phyloP scores from a whole-genome alignment of 2,329 filamentous ascomycete species.

The Tympanopsis confertula region DNA sequence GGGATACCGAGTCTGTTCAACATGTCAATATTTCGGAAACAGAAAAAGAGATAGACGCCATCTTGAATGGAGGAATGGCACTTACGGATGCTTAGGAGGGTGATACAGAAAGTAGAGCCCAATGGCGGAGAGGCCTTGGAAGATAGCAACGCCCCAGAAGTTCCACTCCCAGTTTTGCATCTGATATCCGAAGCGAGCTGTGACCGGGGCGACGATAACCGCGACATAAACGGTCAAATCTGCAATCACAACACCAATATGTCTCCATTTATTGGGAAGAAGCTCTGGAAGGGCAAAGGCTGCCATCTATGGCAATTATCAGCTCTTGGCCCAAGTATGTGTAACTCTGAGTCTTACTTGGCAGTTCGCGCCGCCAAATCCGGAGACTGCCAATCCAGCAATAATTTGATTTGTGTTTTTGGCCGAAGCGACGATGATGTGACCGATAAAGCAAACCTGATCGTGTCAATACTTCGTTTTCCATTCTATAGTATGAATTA shows the following conservation, averaged over 20 bases:
- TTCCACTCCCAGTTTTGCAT: conserved; percentile 10
- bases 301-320: conserved; percentile 15
- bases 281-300: conserved; percentile 33
- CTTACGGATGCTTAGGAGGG: conserved; percentile 24
- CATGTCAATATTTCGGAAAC: no score
- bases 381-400: conserved; percentile 25
- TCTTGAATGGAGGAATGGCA: conserved; percentile 10
- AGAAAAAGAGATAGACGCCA: no score
- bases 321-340: neutral
- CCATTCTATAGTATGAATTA: neutral
- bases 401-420: conserved; percentile 24
- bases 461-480: neutral
- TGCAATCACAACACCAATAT: conserved; percentile 28
- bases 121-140: conserved; percentile 25
- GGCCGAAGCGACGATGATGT: conserved; percentile 23
- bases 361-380: conserved; percentile 29
- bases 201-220: conserved; percentile 31
- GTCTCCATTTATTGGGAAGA: conserved; percentile 34
- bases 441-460: conserved; percentile 19
- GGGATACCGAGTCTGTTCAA: conserved; percentile 10
- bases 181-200: conserved; percentile 26
- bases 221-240: conserved; percentile 28
- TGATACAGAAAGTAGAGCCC: conserved; percentile 15
- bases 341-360: conserved; percentile 15
- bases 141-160: neutral